Percentiles rank a stretch among this genome's conserved stretches.
Conservation (phyloP, 2,329 filamentous ascomycete species). For the Colletotrichum abscissum region DNA sequence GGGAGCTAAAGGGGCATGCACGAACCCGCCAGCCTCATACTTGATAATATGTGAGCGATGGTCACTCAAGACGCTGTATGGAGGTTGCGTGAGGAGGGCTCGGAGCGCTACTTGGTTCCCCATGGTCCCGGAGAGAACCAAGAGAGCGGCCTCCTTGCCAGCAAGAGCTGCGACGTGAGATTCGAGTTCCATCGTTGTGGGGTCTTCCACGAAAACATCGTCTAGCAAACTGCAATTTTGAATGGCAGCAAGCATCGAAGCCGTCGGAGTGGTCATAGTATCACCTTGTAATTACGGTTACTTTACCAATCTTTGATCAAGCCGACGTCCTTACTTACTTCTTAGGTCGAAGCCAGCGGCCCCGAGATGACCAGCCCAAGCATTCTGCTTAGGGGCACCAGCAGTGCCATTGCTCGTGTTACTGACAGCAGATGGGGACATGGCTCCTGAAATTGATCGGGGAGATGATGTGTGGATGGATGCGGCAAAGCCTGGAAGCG, state of each 20-base stretch:
- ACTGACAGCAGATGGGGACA: slow-evolving; percentile 14
- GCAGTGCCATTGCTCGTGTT: not conserved
- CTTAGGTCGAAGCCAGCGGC: slow-evolving; percentile 52
- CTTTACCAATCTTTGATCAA: not conserved
- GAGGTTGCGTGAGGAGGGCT: slow-evolving; percentile 81
- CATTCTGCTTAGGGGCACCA: slow-evolving; percentile 24
- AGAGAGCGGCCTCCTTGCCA: slow-evolving; percentile 79
- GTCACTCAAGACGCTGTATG: slow-evolving; percentile 84
- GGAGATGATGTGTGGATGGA: not conserved
- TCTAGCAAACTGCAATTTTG: slow-evolving; percentile 80
- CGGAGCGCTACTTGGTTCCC: slow-evolving; percentile 89
- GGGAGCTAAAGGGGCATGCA: slow-evolving; percentile 8
- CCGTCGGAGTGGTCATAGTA: slow-evolving; percentile 77
- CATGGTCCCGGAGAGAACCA: slow-evolving; percentile 93
- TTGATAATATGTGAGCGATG: slow-evolving; percentile 81
- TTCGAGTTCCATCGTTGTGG: slow-evolving; percentile 82
- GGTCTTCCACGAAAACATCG: slow-evolving; percentile 86
- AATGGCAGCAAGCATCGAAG: slow-evolving; percentile 85
- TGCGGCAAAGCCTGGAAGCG: not conserved
- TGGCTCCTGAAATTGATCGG: not conserved
- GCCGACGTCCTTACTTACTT: slow-evolving; percentile 43
- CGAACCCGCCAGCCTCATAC: slow-evolving; percentile 71
- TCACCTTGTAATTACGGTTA: slow-evolving; percentile 52
- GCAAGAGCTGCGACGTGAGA: slow-evolving; percentile 77
- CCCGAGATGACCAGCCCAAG: slow-evolving; percentile 52